Base-by-base conservation (phyloP, 1,139 yeast genomes). In the Kodamaea alishanica region DNA sequence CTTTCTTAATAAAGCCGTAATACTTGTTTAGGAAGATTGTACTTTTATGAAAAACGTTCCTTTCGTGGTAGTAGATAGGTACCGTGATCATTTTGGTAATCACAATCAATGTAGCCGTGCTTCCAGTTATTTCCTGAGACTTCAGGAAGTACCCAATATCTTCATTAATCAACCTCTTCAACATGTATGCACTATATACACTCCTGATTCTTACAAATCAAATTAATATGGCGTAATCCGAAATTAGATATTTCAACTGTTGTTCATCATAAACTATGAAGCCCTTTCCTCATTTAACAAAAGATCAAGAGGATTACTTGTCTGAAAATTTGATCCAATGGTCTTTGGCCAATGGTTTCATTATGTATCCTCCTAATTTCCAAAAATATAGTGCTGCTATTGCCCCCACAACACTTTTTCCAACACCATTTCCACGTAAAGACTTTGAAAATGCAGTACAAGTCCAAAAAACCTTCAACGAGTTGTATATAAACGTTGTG, bases 371-470 rank as follows among this genome's bases (percentile, higher is more conserved):
- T 2, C 81, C 83, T 4, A 63, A 70, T 30, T 82, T 73, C 58
- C 35, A 61, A 15, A 32, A 46, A 1, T 69, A 55, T 45, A 67
- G 63, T 55, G 83, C 86, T 11, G 72, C 71, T 35, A 76, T 75
- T 43, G 96, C 96, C 3, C 97, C 98, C 23, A 79, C 88, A 8
- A 90, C 98, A 1, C 55, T 90, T 31, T 88, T 74, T 54, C 99
- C 98, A 4, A 86, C 97, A 0, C 96, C 96, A 8, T 81, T 90
- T 48, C 90, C 96, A 2, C 71, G 65, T 45, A 40, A 55, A 2
- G 79, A 85, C 37, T 90, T 87, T 56, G 67, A 77, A 12, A 70
- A 73, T 43, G 95, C 96, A 1, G 55, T 77, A 26, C 63, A 61
- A 6, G 83, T 89, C n/a, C 96, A 89, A 56, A 63, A 68, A 35